Conservation (phyloP, 441 rosid genomes). For the Melastoma candidum region DNA sequence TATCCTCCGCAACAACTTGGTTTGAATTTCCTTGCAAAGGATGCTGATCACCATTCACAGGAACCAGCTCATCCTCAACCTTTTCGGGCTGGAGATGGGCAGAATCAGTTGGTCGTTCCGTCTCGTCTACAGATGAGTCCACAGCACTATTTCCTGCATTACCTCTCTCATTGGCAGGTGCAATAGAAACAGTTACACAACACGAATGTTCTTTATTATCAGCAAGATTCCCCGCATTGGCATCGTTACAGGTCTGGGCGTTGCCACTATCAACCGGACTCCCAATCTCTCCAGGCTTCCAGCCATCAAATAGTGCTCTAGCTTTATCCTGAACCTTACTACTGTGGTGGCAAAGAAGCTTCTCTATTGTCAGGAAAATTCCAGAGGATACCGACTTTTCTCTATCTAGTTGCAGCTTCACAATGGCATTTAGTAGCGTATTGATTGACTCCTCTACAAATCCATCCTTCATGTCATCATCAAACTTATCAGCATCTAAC, state of each 20-base stretch:
- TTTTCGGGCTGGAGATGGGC: slow-evolving; percentile 30
- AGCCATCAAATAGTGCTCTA: slow-evolving; percentile 48
- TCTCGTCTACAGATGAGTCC: slow-evolving; percentile 26
- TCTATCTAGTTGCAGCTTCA: slow-evolving; percentile 58
- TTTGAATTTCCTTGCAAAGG: slow-evolving; percentile 17
- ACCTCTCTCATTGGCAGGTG: slow-evolving; percentile 27
- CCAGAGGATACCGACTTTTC: slow-evolving; percentile 69
- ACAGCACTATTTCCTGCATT: slow-evolving; percentile 27
- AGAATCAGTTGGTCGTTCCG: slow-evolving; percentile 24
- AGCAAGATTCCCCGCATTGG: slow-evolving; percentile 11
- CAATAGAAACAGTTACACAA: slow-evolving; percentile 14
- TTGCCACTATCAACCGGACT: slow-evolving; percentile 32
- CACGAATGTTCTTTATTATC: slow-evolving; percentile 25
- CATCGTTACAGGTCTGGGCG: neutral
- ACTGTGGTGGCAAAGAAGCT: slow-evolving; percentile 59
- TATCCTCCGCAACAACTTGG: slow-evolving; percentile 22
- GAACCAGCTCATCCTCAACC: slow-evolving; percentile 27
- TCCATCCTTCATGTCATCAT: slow-evolving; percentile 36
- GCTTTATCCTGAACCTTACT: slow-evolving; percentile 65
- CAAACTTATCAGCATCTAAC: slow-evolving; percentile 46
- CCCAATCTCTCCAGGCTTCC: slow-evolving; percentile 37
- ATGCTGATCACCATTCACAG: slow-evolving; percentile 22
- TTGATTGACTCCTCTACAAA: slow-evolving; percentile 66
- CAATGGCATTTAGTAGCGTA: slow-evolving; percentile 63
- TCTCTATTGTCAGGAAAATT: slow-evolving; percentile 54